phyloP scores from a whole-genome alignment of 495 filamentous ascomycete genomes.

The Daldinia grandis region DNA sequence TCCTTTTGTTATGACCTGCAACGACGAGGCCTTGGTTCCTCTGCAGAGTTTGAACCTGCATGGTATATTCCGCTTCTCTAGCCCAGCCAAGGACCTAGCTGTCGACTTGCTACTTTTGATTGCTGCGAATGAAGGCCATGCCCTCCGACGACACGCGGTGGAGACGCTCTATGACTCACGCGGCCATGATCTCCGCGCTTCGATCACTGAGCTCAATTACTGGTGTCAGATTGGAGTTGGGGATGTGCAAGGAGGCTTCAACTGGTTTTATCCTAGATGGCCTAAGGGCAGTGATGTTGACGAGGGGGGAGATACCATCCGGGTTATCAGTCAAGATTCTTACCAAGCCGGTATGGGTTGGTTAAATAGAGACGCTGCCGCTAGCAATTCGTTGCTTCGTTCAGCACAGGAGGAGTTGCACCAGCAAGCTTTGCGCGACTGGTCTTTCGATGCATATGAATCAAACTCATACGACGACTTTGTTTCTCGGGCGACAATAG shows the following conservation, averaged over 20 bases:
- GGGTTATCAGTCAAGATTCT: conserved; percentile 85
- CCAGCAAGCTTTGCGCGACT: conserved; percentile 63
- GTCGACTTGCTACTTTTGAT: conserved; percentile 83
- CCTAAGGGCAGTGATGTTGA: conserved; percentile 74
- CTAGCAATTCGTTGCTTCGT: conserved; percentile 19
- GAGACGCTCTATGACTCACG: conserved; percentile 73
- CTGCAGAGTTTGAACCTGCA: conserved; percentile 74
- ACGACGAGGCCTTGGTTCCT: conserved; percentile 81
- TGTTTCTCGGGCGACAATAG: conserved; percentile 42
- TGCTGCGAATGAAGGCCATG: conserved; percentile 90
- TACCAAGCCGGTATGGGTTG: conserved; percentile 82
- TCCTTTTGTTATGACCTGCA: conserved; percentile 95
- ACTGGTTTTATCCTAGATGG: conserved; percentile 86
- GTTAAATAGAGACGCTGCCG: conserved; percentile 65
- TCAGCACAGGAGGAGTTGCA: conserved; percentile 62
- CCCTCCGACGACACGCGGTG: conserved; percentile 72
- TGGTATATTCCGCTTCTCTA: conserved; percentile 83
- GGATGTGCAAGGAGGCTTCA: conserved; percentile 84
- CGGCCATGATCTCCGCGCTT: conserved; percentile 75
- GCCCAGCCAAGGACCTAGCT: conserved; percentile 72
- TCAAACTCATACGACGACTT: conserved; percentile 49
- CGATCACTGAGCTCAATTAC: conserved; percentile 88
- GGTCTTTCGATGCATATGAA: conserved; percentile 62
- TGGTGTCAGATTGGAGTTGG: conserved; percentile 97
- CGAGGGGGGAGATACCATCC: conserved; percentile 66